Percentiles rank a stretch among this genome's conserved stretches.
Conservation (phyloP, 2,329 filamentous ascomycete species). For the Fusarium anthophilum region DNA sequence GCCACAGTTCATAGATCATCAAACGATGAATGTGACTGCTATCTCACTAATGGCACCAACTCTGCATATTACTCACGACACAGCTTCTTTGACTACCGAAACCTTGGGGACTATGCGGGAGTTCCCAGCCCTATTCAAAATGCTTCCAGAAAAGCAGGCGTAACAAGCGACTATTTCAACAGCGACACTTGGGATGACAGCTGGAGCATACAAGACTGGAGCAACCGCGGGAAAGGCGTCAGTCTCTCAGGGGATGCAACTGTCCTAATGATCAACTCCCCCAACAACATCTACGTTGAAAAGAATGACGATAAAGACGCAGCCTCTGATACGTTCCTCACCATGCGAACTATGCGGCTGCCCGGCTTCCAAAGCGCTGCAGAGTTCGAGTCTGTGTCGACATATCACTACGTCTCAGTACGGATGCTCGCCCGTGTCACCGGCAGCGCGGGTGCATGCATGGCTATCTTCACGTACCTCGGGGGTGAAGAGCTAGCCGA, state of each 20-base stretch:
- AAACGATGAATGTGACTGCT: conserved; percentile 56
- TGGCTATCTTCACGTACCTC: conserved; percentile 64
- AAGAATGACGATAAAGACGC: conserved; percentile 49
- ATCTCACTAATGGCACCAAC: conserved; percentile 56
- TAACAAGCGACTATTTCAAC: conserved; percentile 53
- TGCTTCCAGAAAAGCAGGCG: conserved; percentile 37
- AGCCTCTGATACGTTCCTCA: conserved; percentile 54
- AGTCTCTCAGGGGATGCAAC: conserved; percentile 41
- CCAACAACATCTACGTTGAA: conserved; percentile 59
- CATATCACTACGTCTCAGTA: conserved; percentile 48
- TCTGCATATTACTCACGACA: conserved; percentile 56
- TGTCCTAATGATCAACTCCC: conserved; percentile 53
- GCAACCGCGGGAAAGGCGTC: conserved; percentile 49
- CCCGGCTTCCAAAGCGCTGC: conserved; percentile 57
- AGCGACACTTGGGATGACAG: conserved; percentile 47
- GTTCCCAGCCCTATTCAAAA: conserved; percentile 47
- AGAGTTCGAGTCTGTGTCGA: conserved; percentile 55
- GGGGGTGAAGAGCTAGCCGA: conserved; percentile 47
- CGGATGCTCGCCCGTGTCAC: conserved; percentile 62
- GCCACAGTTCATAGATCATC: neutral
- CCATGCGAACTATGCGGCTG: conserved; percentile 58
- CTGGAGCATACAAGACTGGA: conserved; percentile 54
- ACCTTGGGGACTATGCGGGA: conserved; percentile 51
- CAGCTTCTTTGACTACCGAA: conserved; percentile 61
- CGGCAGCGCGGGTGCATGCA: conserved; percentile 59